Evolutionary conservation across 768 basidiomycete genomes (phyloP), one percentile per base, ranked within the genome.

Genomic region (Tricholoma bakamatsutake): DNA sequence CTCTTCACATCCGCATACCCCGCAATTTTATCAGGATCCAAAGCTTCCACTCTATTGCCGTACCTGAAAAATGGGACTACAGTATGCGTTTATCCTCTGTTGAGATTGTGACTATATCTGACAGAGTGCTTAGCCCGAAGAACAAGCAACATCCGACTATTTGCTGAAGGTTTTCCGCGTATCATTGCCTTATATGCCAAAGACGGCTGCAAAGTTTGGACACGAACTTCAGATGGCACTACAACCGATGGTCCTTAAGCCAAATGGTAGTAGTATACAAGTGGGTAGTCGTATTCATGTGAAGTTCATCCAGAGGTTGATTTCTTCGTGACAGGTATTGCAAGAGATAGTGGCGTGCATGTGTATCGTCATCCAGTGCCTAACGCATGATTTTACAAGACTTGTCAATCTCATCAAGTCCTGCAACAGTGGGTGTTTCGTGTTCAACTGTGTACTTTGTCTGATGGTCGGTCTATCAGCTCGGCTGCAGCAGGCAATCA

Each of bases 311-410:
- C 35, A 10, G 35, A 45, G 21, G n/a, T 58, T 53, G 18, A 24
- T 34, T 48, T 53, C 5, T 59, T 24, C 24, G 13, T 52, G 11
- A 39, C 59, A 94, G 88, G 85, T 88, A 18, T 69, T 98, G 31
- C 93, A 95, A 73, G 97, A 98, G 69, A 84, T 85, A 11, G 89
- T 98, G 12, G 92, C 92, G 0, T 98, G 95, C 61, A 85, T 96
- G 74, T 96, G 94, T 66, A 81, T 83, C 0, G 88, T 90, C 1
- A 87, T 95, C 1, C 84, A 85, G 50, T 73, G 90, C 61, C 77
- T 98, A 15, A 98, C 97, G 0, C 89, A 91, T 57, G 93, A 98
- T 61, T 96, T 87, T 62, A 72, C 72, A 13, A 81, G 85, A 34
- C 76, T 98, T 15, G 80, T 93, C 24, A 85, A 83, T 33, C 76